These are phyloP conservation scores for Aspergillus jensenii DNA, from an alignment of 2,329 filamentous ascomycete genomes.

Conservation along the genomic window DNA sequence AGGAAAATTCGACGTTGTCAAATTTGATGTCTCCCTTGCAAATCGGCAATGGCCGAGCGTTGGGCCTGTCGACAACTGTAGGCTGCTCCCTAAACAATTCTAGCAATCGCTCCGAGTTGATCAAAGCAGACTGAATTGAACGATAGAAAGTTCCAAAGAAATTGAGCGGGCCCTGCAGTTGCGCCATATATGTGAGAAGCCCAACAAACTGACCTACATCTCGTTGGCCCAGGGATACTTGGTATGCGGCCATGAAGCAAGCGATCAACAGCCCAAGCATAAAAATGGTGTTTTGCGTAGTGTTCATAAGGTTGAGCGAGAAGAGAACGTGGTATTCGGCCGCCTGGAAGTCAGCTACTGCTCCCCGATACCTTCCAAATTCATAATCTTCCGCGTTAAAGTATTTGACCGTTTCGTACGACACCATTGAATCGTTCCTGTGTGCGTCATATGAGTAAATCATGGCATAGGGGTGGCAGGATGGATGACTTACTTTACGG, in stretches of 20 bases:
- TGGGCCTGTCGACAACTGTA: slow-evolving; percentile 76
- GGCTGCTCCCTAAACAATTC: slow-evolving; percentile 96
- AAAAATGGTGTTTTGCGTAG: slow-evolving; percentile 76
- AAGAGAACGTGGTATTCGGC: slow-evolving; percentile 75
- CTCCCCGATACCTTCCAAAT: slow-evolving; percentile 69
- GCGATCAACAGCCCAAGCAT: slow-evolving; percentile 72
- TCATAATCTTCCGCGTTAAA: slow-evolving; percentile 84
- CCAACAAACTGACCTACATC: slow-evolving; percentile 70
- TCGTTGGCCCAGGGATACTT: slow-evolving; percentile 67
- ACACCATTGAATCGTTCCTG: slow-evolving; percentile 92
- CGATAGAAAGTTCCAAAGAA: slow-evolving; percentile 95
- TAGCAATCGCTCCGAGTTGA: slow-evolving; percentile 90
- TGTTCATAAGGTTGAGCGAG: slow-evolving; percentile 77
- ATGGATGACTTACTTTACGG: slow-evolving; percentile 68
- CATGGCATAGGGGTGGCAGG: not conserved
- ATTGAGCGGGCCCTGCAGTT: slow-evolving; percentile 77
- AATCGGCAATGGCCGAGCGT: slow-evolving; percentile 60
- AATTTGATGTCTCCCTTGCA: slow-evolving; percentile 84
- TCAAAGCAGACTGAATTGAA: slow-evolving; percentile 94
- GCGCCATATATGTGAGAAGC: slow-evolving; percentile 74
- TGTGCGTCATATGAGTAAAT: slow-evolving; percentile 1
- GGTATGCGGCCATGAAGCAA: slow-evolving; percentile 73
- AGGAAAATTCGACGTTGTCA: slow-evolving; percentile 86
- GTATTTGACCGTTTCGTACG: slow-evolving; percentile 94
- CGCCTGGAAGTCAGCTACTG: slow-evolving; percentile 69